These are phyloP conservation scores for Pilasporangium apinafurcum DNA, from an alignment of 352 stramenopile species.

Conservation along the genomic window DNA sequence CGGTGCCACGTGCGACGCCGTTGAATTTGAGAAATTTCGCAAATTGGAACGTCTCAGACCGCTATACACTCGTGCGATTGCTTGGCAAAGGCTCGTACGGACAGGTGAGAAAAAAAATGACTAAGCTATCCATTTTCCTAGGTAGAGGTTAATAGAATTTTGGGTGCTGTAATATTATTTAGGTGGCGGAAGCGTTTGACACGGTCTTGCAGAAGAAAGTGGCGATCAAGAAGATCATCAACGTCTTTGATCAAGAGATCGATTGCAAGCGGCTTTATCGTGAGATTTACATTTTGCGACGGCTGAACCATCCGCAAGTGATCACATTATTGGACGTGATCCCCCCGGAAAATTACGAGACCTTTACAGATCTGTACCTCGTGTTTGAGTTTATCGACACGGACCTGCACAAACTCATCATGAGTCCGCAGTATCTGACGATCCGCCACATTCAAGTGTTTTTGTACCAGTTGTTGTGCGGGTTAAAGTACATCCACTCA, in stretches of 20 bases:
- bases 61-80: conserved; percentile 75
- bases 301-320: conserved; percentile 75
- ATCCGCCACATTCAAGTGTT: conserved; percentile 97
- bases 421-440: conserved; percentile 89
- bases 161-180: background rate
- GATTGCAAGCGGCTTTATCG: conserved; percentile 85
- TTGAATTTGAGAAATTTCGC: conserved; percentile 78
- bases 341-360: conserved; percentile 73
- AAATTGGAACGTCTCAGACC: conserved; percentile 76
- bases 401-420: conserved; percentile 93
- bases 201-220: conserved; percentile 75
- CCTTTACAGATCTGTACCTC: conserved; percentile 89
- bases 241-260: conserved; percentile 85
- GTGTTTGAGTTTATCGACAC: conserved; percentile 93
- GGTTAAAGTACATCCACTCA: conserved; percentile 96
- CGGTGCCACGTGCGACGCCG: conserved; percentile 54
- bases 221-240: conserved; percentile 88
- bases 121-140: too few relatives aligned
- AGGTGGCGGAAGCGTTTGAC: conserved; percentile 79
- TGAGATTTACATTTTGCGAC: conserved; percentile 86
- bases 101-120: too few relatives aligned
- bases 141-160: background rate
- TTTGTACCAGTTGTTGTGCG: conserved; percentile 93
- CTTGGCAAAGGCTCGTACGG: conserved; percentile 84
- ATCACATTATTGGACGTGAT: conserved; percentile 83